A percentile compares a stretch with the other conserved stretches of the same genome.
phyloP scores from a whole-genome alignment of 2,329 filamentous ascomycete species.

The Calonectria pteridis region DNA sequence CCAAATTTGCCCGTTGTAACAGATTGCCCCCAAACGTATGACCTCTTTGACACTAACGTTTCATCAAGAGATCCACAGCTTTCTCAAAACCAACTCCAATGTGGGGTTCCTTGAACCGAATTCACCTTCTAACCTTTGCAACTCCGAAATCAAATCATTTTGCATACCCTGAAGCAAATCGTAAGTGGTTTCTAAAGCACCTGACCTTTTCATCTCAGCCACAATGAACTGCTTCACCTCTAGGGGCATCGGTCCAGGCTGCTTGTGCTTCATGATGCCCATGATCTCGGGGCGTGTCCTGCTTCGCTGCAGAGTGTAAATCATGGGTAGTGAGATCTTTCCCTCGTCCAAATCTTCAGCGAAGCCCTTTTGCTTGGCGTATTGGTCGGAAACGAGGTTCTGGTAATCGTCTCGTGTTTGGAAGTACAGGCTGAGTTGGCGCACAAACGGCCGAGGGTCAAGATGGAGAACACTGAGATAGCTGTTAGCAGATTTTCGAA shows the following conservation, averaged over 20 bases:
- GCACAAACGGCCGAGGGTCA: background rate
- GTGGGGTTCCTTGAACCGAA: background rate
- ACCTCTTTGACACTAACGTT: background rate
- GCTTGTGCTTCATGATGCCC: background rate
- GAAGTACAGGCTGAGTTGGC: conserved; percentile 1
- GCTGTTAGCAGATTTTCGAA: background rate
- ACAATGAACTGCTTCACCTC: conserved; percentile 1
- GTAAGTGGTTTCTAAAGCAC: background rate
- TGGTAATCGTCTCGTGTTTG: background rate
- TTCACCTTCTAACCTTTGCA: background rate
- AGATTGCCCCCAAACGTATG: background rate
- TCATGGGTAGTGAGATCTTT: background rate
- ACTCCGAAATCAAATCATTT: background rate
- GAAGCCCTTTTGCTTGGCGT: background rate
- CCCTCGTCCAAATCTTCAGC: background rate
- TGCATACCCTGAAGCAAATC: background rate
- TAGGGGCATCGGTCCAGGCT: background rate
- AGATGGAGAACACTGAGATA: background rate
- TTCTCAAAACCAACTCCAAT: conserved; percentile 1
- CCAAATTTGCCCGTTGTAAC: background rate
- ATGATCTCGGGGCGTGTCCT: background rate
- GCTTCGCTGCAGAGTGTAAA: background rate
- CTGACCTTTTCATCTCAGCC: background rate
- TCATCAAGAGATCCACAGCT: background rate
- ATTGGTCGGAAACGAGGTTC: background rate